Conservation (phyloP, 176 grass and related monocot genomes). For the Saccharum spontaneum region DNA sequence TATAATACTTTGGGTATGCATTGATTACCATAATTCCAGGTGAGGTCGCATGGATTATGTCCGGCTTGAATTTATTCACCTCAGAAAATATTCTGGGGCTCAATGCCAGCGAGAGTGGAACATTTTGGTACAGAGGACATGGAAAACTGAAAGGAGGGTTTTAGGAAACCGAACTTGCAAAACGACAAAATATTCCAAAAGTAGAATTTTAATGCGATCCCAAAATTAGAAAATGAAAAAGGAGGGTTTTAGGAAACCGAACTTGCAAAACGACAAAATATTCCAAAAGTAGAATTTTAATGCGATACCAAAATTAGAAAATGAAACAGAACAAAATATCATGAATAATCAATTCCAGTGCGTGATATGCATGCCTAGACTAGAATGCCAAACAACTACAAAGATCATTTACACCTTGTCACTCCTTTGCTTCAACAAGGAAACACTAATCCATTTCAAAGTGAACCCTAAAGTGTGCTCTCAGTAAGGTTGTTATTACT, state of each 20-base stretch:
- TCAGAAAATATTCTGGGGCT: conserved; percentile 94
- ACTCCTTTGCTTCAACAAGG: neutral
- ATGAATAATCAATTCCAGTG: neutral
- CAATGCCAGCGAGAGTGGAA: conserved; percentile 84
- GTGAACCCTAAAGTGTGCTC: neutral
- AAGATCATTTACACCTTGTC: neutral
- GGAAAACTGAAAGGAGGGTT: conserved; percentile 72
- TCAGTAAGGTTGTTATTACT: conserved; percentile 4
- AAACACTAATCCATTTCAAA: neutral
- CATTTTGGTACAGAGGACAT: conserved; percentile 87
- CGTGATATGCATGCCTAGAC: neutral
- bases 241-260: neutral
- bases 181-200: neutral
- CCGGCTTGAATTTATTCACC: conserved; percentile 89
- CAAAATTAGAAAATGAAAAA: conserved; percentile 9
- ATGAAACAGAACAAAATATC: neutral
- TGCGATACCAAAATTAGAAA: neutral
- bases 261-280: neutral
- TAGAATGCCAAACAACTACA: neutral
- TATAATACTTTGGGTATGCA: neutral
- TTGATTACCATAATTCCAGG: conserved; percentile 88
- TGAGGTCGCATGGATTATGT: conserved; percentile 94
- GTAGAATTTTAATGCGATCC: neutral
- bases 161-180: neutral
- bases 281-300: conserved; percentile 11